A percentile compares a stretch with the other conserved stretches of the same genome.
phyloP scores from a whole-genome alignment of 441 rosid genomes.

The Melastoma candidum region DNA sequence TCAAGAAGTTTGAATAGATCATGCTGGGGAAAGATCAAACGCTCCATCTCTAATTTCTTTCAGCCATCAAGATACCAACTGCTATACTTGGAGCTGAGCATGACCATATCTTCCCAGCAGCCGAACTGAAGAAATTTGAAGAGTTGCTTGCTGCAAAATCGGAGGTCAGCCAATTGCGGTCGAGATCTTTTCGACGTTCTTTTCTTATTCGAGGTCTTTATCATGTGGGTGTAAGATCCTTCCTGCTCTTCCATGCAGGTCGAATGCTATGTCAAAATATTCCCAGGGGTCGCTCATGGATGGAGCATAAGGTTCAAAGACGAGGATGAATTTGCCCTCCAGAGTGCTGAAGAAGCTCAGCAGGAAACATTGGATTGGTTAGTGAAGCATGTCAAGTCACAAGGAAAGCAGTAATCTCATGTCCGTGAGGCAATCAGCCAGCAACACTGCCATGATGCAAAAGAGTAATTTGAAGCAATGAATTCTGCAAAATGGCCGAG shows the following conservation, averaged over 20 bases:
- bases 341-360: conserved; percentile 4
- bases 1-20: neutral
- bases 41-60: neutral
- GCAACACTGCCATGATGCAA: too few relatives aligned
- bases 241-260: conserved; percentile 3
- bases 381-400: conserved; percentile 5
- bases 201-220: neutral
- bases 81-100: conserved; percentile 6
- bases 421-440: too few relatives aligned
- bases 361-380: conserved; percentile 4
- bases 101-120: neutral
- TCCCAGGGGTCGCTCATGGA: conserved; percentile 3
- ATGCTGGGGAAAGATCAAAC: neutral
- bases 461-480: too few relatives aligned
- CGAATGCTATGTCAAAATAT: conserved; percentile 4
- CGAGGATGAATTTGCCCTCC: neutral
- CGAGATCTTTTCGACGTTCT: neutral
- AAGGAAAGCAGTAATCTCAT: too few relatives aligned
- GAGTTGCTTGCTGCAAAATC: conserved; percentile 1
- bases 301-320: conserved; percentile 5
- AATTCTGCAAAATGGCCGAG: too few relatives aligned
- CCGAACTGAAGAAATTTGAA: neutral
- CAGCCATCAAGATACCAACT: conserved; percentile 9
- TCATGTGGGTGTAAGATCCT: neutral
- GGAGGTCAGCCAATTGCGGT: conserved; percentile 1